Evolutionary conservation across 345 rosid genomes (phyloP).

Genomic region (Geranium brycei): DNA sequence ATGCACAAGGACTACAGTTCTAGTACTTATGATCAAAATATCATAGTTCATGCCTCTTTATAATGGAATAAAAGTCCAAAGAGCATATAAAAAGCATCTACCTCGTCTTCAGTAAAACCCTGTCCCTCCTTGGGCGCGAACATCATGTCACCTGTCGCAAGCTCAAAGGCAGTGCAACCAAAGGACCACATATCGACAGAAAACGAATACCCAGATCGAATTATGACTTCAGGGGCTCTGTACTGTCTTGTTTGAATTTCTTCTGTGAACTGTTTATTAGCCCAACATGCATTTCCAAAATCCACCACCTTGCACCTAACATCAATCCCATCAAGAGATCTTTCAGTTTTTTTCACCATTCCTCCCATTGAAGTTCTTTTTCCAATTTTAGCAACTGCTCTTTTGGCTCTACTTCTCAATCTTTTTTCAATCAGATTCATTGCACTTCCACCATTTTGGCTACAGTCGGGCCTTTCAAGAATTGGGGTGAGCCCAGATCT

Average conservation of each 20-base stretch:
- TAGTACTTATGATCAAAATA: not conserved
- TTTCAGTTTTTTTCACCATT: conserved; percentile 26
- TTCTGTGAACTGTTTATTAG: conserved; percentile 62
- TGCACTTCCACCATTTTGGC: conserved; percentile 45
- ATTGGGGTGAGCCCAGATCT: conserved; percentile 57
- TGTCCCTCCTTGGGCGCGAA: conserved; percentile 81
- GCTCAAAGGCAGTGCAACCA: conserved; percentile 96
- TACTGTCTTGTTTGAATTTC: conserved; percentile 97
- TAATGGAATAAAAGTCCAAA: not conserved
- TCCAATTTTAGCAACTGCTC: conserved; percentile 75
- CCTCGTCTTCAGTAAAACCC: conserved; percentile 90
- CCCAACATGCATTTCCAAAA: conserved; percentile 97
- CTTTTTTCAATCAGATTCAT: conserved; percentile 82
- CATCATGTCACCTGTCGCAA: conserved; percentile 95
- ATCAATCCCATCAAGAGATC: conserved; percentile 68
- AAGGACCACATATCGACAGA: conserved; percentile 98
- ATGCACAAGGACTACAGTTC: not conserved
- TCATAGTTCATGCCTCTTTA: not conserved
- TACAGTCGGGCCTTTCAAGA: conserved; percentile 77
- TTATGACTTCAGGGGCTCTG: conserved; percentile 89
- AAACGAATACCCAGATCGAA: conserved; percentile 63
- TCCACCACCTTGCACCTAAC: conserved; percentile 91
- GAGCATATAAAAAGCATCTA: conserved; percentile 13
- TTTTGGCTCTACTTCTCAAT: conserved; percentile 78
- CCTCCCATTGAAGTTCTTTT: conserved; percentile 56